These are phyloP conservation scores for Aspergillus pseudoterreus DNA, from an alignment of 2,329 filamentous ascomycete species.

Conservation along the genomic window DNA sequence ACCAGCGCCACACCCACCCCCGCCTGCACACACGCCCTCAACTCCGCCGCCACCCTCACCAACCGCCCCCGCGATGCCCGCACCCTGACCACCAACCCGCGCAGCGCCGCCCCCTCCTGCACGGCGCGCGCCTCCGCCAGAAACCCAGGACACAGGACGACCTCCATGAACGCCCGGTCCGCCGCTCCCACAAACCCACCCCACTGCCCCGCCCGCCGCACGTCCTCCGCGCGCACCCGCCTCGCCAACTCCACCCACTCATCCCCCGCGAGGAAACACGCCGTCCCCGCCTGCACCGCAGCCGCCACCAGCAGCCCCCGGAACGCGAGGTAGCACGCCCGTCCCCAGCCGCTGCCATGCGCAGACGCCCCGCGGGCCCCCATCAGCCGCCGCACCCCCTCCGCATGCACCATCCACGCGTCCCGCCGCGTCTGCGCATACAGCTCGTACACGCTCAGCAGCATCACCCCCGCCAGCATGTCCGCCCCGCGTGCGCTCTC, in stretches of 20 bases:
- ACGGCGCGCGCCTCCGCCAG: constrained; percentile 19
- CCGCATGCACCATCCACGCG: constrained; percentile 36
- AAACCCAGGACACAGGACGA: constrained; percentile 24
- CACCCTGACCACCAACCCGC: constrained; percentile 1
- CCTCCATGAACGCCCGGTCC: constrained; percentile 23
- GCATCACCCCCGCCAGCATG: constrained; percentile 33
- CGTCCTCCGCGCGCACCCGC: constrained; percentile 22
- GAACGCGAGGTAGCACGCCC: constrained; percentile 35
- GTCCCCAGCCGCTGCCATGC: constrained; percentile 28
- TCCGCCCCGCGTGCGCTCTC: constrained; percentile 6
- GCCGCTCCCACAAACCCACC: constrained; percentile 18
- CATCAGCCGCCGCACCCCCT: constrained; percentile 35
- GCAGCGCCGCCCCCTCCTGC: not conserved
- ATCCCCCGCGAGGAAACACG: constrained; percentile 34
- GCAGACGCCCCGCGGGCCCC: constrained; percentile 27
- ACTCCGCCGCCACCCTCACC: not conserved
- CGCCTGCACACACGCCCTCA: not conserved
- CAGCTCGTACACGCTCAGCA: constrained; percentile 40
- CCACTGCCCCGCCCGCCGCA: constrained; percentile 19
- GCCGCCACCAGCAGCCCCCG: constrained; percentile 36
- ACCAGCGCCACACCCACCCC: constrained; percentile 17
- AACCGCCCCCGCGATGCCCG: not conserved
- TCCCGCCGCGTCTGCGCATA: constrained; percentile 34
- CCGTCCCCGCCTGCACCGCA: constrained; percentile 28
- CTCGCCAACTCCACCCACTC: constrained; percentile 30